These are phyloP conservation scores for Vaccinium corymbosum DNA, from an alignment of 148 eudicot genomes.

Conservation along the genomic window DNA sequence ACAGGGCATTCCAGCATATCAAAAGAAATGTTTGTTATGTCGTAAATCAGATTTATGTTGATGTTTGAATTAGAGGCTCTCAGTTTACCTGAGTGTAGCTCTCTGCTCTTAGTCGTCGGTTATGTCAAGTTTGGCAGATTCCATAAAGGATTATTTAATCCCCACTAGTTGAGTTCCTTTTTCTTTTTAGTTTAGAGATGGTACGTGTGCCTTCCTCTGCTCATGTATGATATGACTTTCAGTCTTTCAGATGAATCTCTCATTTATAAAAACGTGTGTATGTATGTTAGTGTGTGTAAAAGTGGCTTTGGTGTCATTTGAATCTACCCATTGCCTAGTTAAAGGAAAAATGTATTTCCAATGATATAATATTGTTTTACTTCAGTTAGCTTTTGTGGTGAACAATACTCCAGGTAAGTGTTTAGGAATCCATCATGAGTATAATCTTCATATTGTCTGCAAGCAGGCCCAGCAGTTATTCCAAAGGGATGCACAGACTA, in stretches of 20 bases:
- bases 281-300: neutral
- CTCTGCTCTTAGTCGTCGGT: neutral
- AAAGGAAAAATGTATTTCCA: neutral
- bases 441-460: constrained; percentile 8
- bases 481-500: constrained; percentile 87
- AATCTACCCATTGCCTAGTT: neutral
- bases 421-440: neutral
- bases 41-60: neutral
- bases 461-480: constrained; percentile 87
- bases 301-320: neutral
- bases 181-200: neutral
- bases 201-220: neutral
- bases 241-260: neutral
- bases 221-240: neutral
- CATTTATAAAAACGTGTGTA: neutral
- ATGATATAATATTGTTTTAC: neutral
- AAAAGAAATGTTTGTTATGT: neutral
- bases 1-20: neutral
- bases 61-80: neutral
- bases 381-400: neutral
- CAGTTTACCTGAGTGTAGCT: neutral
- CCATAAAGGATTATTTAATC: neutral
- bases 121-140: neutral
- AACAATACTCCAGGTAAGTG: neutral
- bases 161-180: neutral